Percentiles rank a stretch among this genome's conserved stretches.
phyloP scores from a whole-genome alignment of 1,284 basidiomycete species.

The Hypsizygus ulmarius region DNA sequence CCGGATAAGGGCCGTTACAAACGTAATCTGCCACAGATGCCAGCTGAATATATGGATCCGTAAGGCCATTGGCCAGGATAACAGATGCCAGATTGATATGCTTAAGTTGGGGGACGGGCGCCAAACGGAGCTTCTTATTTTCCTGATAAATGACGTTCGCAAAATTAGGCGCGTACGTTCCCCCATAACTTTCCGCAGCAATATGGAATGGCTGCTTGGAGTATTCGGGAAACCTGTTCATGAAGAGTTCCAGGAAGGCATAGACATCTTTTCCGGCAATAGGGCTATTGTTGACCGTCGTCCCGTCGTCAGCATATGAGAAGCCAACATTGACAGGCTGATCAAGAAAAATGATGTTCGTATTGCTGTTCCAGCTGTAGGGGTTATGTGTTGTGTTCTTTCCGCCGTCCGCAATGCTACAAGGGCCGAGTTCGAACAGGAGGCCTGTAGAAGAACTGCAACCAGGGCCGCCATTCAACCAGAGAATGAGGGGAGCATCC shows the following conservation, averaged over 20 bases:
- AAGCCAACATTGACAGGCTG: constrained; percentile 89
- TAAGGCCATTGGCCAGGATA: constrained; percentile 80
- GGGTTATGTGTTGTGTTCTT: constrained; percentile 70
- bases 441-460: constrained; percentile 79
- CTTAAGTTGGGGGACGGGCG: constrained; percentile 41
- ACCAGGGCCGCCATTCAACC: constrained; percentile 88
- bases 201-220: constrained; percentile 66
- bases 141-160: constrained; percentile 72
- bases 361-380: constrained; percentile 71
- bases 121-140: constrained; percentile 55
- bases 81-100: constrained; percentile 77
- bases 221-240: constrained; percentile 70
- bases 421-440: constrained; percentile 70
- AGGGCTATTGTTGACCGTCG: constrained; percentile 69
- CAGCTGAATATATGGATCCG: constrained; percentile 76
- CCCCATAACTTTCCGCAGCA: constrained; percentile 77
- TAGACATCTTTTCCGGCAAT: constrained; percentile 84
- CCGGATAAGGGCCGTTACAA: constrained; percentile 73
- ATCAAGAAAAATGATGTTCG: constrained; percentile 73
- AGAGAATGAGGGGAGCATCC: constrained; percentile 80
- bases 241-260: constrained; percentile 87
- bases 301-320: constrained; percentile 76
- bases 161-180: constrained; percentile 80
- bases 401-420: constrained; percentile 49
- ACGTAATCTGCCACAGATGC: constrained; percentile 78